Conservation (phyloP, 1,139 yeast genomes). For the Blastobotrys persicus region DNA sequence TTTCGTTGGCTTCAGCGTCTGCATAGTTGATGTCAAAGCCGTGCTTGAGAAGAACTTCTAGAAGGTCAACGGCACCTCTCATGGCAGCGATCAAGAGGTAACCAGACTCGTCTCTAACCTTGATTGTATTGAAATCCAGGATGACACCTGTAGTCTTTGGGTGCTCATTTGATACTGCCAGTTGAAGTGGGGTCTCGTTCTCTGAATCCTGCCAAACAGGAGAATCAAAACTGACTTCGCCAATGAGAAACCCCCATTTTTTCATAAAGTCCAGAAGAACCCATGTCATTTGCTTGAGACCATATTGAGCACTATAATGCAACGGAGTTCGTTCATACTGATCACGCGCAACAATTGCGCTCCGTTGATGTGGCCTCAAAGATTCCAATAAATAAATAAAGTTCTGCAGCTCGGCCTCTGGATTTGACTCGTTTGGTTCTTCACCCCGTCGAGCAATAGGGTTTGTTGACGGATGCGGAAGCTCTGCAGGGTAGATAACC, state of each 20-base stretch:
- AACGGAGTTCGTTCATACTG: conserved; percentile 79
- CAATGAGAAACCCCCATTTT: conserved; percentile 51
- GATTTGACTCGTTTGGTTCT: conserved; percentile 19
- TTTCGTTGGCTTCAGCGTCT: conserved; percentile 66
- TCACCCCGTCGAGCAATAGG: conserved; percentile 21
- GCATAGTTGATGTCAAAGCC: conserved; percentile 65
- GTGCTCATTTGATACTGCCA: conserved; percentile 80
- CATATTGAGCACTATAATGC: conserved; percentile 89
- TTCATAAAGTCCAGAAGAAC: conserved; percentile 53
- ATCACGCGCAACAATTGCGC: conserved; percentile 62
- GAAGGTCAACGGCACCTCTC: conserved; percentile 57
- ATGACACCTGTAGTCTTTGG: conserved; percentile 70
- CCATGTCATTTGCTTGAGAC: conserved; percentile 61
- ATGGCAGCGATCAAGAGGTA: conserved; percentile 63
- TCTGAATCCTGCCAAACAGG: conserved; percentile 83
- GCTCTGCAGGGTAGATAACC: conserved; percentile 49
- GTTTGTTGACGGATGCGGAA: conserved; percentile 39
- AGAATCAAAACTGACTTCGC: conserved; percentile 50
- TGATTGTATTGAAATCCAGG: conserved; percentile 40
- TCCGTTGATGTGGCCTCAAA: conserved; percentile 52
- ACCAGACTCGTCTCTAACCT: conserved; percentile 37
- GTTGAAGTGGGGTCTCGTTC: conserved; percentile 73
- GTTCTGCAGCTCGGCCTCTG: conserved; percentile 48
- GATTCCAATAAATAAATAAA: conserved; percentile 52
- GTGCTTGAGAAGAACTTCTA: conserved; percentile 54